Evolutionary conservation across 257 asterid species (phyloP).

Genomic region (Thymus mandschuricus): DNA sequence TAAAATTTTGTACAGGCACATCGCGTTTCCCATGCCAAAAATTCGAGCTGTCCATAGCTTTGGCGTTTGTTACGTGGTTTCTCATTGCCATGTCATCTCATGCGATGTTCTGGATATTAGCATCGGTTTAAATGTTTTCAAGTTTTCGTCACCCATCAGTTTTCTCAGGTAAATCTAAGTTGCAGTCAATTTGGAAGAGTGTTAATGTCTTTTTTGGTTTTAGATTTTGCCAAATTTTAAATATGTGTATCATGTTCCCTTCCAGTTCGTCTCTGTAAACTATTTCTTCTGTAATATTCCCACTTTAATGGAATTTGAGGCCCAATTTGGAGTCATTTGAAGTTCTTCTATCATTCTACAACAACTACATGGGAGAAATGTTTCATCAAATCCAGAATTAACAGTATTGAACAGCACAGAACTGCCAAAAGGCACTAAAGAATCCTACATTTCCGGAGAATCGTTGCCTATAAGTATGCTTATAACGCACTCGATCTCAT

Average conservation of each 20-base stretch:
- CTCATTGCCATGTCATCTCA: slow-evolving; percentile 88
- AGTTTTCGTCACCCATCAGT: slow-evolving; percentile 21
- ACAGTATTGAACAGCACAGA: neutral
- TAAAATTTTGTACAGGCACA: slow-evolving; percentile 60
- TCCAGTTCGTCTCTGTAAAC: slow-evolving; percentile 9
- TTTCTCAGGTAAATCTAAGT: slow-evolving; percentile 34
- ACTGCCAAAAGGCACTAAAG: neutral
- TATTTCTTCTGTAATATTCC: neutral
- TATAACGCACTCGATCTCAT: slow-evolving; percentile 62
- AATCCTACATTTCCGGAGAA: slow-evolving; percentile 24
- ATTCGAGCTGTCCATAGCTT: slow-evolving; percentile 70
- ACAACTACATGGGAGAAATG: neutral
- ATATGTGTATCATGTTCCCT: slow-evolving; percentile 11
- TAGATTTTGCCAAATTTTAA: neutral
- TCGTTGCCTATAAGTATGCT: slow-evolving; percentile 49
- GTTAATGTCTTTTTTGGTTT: neutral
- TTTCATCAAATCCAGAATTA: neutral
- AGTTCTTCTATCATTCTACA: neutral
- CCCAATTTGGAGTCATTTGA: neutral
- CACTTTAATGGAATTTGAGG: neutral
- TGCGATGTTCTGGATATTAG: slow-evolving; percentile 89
- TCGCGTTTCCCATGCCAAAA: slow-evolving; percentile 60
- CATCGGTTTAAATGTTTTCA: slow-evolving; percentile 56
- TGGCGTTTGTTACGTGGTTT: slow-evolving; percentile 90
- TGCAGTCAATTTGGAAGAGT: slow-evolving; percentile 13